These are phyloP conservation scores for Pelargonium cotyledonis DNA, from an alignment of 441 rosid species.

Conservation along the genomic window DNA sequence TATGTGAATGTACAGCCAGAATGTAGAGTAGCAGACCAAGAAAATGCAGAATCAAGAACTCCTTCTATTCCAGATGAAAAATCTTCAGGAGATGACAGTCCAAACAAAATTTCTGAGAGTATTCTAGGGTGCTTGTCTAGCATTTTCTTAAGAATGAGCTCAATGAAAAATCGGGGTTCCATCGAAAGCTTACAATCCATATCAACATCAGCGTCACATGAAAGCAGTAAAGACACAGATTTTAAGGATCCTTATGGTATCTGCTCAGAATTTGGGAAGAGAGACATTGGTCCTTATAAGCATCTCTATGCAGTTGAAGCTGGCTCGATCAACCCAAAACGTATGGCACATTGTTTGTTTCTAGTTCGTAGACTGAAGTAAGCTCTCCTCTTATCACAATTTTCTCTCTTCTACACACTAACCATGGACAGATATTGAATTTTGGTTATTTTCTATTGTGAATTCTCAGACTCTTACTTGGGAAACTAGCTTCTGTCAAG, in stretches of 20 bases:
- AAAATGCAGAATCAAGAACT: slow-evolving; percentile 35
- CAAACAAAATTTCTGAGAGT: slow-evolving; percentile 68
- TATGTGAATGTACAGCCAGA: background rate
- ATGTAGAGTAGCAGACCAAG: slow-evolving; percentile 16
- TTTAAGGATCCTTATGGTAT: slow-evolving; percentile 51
- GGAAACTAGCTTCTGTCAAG: slow-evolving; percentile 45
- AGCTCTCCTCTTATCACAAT: slow-evolving; percentile 15
- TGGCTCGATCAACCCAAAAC: slow-evolving; percentile 39
- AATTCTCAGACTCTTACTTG: slow-evolving; percentile 26
- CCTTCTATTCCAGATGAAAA: slow-evolving; percentile 25
- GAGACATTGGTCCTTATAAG: slow-evolving; percentile 66
- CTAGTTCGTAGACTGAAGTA: slow-evolving; percentile 63
- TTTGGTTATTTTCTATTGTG: background rate
- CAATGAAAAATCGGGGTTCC: slow-evolving; percentile 30
- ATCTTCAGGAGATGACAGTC: slow-evolving; percentile 26
- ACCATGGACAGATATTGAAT: background rate
- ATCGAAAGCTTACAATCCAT: slow-evolving; percentile 23
- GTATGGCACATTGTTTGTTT: slow-evolving; percentile 45
- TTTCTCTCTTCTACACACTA: background rate
- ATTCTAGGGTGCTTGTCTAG: slow-evolving; percentile 52
- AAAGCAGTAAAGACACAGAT: slow-evolving; percentile 24
- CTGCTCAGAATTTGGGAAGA: slow-evolving; percentile 38
- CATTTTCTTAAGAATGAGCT: slow-evolving; percentile 58
- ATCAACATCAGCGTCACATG: slow-evolving; percentile 25
- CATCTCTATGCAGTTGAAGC: slow-evolving; percentile 43